A percentile compares a stretch with the other conserved stretches of the same genome.
Evolutionary conservation across 768 basidiomycete genomes (phyloP).

Genomic region (Tricholoma furcatifolium): DNA sequence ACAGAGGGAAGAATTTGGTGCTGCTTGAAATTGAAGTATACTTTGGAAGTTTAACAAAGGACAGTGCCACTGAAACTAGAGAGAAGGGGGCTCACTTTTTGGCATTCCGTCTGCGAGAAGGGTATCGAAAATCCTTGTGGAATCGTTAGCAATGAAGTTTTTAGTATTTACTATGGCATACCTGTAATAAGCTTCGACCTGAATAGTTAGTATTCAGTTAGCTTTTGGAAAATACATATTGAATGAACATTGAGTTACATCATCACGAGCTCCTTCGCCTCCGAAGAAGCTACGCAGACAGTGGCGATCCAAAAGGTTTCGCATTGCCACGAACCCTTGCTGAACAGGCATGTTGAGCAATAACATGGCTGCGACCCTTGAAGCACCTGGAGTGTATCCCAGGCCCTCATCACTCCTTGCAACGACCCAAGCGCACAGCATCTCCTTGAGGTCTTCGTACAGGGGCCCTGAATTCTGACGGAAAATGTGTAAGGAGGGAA

Average conservation of each 20-base stretch:
- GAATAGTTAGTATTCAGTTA: slow-evolving; percentile 21
- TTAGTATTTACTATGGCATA: slow-evolving; percentile 24
- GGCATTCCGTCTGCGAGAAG: slow-evolving; percentile 92
- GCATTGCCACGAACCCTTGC: slow-evolving; percentile 78
- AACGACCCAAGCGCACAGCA: slow-evolving; percentile 87
- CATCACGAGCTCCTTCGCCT: slow-evolving; percentile 65
- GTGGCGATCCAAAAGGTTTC: slow-evolving; percentile 83
- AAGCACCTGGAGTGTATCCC: slow-evolving; percentile 65
- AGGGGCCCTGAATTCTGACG: slow-evolving; percentile 73
- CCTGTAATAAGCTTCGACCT: slow-evolving; percentile 94
- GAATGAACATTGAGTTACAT: slow-evolving; percentile 53
- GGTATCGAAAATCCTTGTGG: slow-evolving; percentile 83
- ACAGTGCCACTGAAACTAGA: neutral
- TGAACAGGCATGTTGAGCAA: slow-evolving; percentile 76
- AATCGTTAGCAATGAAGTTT: neutral
- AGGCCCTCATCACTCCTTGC: slow-evolving; percentile 81
- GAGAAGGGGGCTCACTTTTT: slow-evolving; percentile 58
- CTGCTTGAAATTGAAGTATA: slow-evolving; percentile 94
- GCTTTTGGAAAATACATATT: slow-evolving; percentile 1
- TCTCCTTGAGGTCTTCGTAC: slow-evolving; percentile 77
- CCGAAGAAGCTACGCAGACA: slow-evolving; percentile 86
- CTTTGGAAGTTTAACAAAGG: no score
- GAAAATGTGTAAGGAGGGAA: slow-evolving; percentile 82
- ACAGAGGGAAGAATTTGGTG: slow-evolving; percentile 84
- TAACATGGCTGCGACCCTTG: slow-evolving; percentile 84